Conservation (phyloP, 129 eudicot genomes). For the Flaveria robusta region DNA sequence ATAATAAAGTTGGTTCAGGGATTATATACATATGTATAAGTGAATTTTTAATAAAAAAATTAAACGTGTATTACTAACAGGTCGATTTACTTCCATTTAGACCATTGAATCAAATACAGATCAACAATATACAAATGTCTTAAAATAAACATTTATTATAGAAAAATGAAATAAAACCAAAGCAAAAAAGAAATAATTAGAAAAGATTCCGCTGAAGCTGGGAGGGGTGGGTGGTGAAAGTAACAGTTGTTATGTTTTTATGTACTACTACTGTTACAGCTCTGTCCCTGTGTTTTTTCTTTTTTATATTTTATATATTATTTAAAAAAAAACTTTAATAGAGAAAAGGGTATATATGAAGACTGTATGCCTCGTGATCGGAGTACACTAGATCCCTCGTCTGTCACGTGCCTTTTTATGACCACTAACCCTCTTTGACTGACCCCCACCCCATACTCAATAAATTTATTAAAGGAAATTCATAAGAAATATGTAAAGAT, state of each 20-base stretch:
- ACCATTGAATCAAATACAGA: too few species aligned
- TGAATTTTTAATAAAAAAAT: too few species aligned
- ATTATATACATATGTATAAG: too few species aligned
- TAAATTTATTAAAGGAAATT: too few species aligned
- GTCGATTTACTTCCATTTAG: too few species aligned
- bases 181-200: too few species aligned
- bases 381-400: slow-evolving; percentile 70
- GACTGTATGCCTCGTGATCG: slow-evolving; percentile 68
- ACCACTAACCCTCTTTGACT: slow-evolving; percentile 37
- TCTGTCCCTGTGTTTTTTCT: not conserved
- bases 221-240: slow-evolving; percentile 15
- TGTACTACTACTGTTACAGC: slow-evolving; percentile 10
- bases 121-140: too few species aligned
- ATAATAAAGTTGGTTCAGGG: too few species aligned
- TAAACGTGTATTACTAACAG: too few species aligned
- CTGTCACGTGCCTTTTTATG: slow-evolving; percentile 78
- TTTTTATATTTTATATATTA: not conserved
- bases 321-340: not conserved
- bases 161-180: too few species aligned
- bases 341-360: slow-evolving; percentile 2
- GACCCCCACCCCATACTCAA: not conserved
- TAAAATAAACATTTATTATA: too few species aligned
- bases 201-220: slow-evolving; percentile 4
- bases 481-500: too few species aligned
- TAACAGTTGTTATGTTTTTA: not conserved